phyloP scores from a whole-genome alignment of 805 yeast genomes.

The Myxozyma kluyveri region DNA sequence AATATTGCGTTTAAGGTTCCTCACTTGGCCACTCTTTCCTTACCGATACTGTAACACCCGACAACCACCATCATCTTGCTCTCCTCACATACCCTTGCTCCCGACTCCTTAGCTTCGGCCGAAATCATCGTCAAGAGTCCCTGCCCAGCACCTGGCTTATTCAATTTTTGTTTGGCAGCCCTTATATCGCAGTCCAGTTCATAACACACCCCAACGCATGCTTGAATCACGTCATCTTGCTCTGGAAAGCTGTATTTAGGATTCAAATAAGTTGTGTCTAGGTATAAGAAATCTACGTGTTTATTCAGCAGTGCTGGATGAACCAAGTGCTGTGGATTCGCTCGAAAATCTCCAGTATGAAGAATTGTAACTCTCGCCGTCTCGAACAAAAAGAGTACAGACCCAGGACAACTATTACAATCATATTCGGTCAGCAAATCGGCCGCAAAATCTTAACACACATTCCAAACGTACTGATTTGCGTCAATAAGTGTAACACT shows the following conservation, averaged over 20 bases:
- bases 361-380: constrained; percentile 42
- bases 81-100: not conserved
- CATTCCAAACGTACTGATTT: constrained; percentile 51
- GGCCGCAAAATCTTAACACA: not conserved
- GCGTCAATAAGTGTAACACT: constrained; percentile 72
- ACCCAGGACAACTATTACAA: constrained; percentile 72
- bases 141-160: not conserved
- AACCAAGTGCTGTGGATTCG: constrained; percentile 51
- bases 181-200: constrained; percentile 37
- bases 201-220: constrained; percentile 54
- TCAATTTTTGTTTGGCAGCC: constrained; percentile 9
- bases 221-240: constrained; percentile 64
- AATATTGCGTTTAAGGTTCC: constrained; percentile 26
- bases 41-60: constrained; percentile 91
- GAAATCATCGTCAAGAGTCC: not conserved
- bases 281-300: constrained; percentile 60
- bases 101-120: constrained; percentile 8
- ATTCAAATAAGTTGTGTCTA: constrained; percentile 87
- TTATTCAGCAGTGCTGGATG: constrained; percentile 36
- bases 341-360: constrained; percentile 95
- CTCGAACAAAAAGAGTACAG: constrained; percentile 74
- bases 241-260: constrained; percentile 74
- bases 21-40: constrained; percentile 73
- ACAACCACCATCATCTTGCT: constrained; percentile 57
- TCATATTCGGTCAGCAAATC: not conserved